A percentile compares a stretch with the other conserved stretches of the same genome.
Evolutionary conservation across 108 stramenopile species (phyloP).

Genomic region (Parietichytrium sp.): DNA sequence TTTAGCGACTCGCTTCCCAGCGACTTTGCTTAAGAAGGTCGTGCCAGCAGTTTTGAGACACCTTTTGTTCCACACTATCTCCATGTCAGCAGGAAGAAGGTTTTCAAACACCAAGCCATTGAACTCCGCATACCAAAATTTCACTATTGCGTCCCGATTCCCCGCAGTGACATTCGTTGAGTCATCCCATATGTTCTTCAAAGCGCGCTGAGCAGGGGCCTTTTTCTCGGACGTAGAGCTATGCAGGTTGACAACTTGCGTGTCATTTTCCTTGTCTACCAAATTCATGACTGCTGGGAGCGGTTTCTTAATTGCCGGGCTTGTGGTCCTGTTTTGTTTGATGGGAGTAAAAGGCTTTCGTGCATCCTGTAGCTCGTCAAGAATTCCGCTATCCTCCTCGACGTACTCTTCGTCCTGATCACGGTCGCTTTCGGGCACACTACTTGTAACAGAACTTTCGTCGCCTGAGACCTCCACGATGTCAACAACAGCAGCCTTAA

Average conservation of each 20-base stretch:
- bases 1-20: constrained; percentile 50
- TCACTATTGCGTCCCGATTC: not conserved
- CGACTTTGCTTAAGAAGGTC: constrained; percentile 25
- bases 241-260: not conserved
- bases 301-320: not conserved
- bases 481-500: too few species aligned
- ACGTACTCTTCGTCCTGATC: not conserved
- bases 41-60: constrained; percentile 76
- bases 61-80: constrained; percentile 72
- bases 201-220: too few species aligned
- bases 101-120: not conserved
- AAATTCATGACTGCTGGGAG: not conserved
- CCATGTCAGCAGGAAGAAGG: not conserved
- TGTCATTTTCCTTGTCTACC: not conserved
- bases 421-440: not conserved
- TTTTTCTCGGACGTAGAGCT: too few species aligned
- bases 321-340: too few species aligned
- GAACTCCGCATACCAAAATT: not conserved
- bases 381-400: not conserved
- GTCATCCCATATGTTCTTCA: too few species aligned
- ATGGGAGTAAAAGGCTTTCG: too few species aligned
- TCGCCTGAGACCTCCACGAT: too few species aligned
- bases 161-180: not conserved
- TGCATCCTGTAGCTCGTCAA: too few species aligned
- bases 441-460: too few species aligned